Evolutionary conservation across 139 green algal genomes (phyloP).

Genomic region (Chlamydomonas urium): DNA sequence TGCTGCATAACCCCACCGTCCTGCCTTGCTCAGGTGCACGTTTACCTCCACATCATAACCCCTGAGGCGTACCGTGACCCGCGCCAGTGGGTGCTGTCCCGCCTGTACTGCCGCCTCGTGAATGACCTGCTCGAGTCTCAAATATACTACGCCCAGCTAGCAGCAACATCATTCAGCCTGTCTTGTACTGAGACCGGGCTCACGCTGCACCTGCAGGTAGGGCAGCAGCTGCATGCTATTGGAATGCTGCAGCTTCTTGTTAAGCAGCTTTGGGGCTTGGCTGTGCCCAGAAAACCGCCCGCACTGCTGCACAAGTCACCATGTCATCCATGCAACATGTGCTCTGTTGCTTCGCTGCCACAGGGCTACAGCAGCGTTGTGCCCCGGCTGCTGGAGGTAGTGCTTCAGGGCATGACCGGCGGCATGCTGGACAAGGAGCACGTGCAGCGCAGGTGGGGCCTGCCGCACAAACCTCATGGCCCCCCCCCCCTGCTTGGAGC

Average conservation of each 20-base stretch:
- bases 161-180: constrained; percentile 18
- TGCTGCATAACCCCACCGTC: not conserved
- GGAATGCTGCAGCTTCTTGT: no score
- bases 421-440: constrained; percentile 15
- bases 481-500: not conserved
- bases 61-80: constrained; percentile 29
- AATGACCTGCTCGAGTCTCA: constrained; percentile 34
- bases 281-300: not conserved
- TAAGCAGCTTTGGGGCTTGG: no score
- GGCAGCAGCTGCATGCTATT: no score
- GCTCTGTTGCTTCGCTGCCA: no score
- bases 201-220: constrained; percentile 7
- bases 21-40: constrained; percentile 24
- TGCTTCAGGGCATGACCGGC: constrained; percentile 10
- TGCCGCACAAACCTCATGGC: not conserved
- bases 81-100: constrained; percentile 21
- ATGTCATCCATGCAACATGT: no score
- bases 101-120: constrained; percentile 29
- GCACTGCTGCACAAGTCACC: not conserved
- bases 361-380: constrained; percentile 35
- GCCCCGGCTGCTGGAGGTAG: constrained; percentile 25
- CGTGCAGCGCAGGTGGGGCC: constrained; percentile 12
- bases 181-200: constrained; percentile 26
- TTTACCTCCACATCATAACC: constrained; percentile 33
- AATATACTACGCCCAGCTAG: constrained; percentile 38